phyloP scores from a whole-genome alignment of 805 yeast genomes.

The Barnettozyma salicaria region DNA sequence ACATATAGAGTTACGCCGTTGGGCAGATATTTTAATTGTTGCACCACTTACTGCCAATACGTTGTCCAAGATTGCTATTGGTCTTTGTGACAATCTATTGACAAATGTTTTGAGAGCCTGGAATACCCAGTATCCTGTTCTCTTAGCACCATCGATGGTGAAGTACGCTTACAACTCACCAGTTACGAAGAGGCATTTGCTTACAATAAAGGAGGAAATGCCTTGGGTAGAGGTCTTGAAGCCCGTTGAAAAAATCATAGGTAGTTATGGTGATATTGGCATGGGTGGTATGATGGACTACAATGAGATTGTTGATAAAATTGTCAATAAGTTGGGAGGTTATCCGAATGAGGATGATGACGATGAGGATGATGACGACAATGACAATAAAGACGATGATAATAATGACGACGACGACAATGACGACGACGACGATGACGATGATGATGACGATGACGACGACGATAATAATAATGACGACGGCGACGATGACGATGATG shows the following conservation, averaged over 20 bases:
- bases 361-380: constrained; percentile 40
- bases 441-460: constrained; percentile 19
- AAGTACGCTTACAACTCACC: constrained; percentile 87
- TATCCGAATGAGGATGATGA: constrained; percentile 52
- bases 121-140: constrained; percentile 86
- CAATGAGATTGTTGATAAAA: constrained; percentile 84
- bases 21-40: constrained; percentile 92
- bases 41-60: constrained; percentile 97
- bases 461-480: constrained; percentile 12
- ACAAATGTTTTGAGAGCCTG: constrained; percentile 92
- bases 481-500: constrained; percentile 13
- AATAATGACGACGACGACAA: constrained; percentile 37
- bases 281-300: constrained; percentile 99
- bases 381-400: constrained; percentile 43
- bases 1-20: constrained; percentile 88
- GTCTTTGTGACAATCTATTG: constrained; percentile 85
- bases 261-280: constrained; percentile 95
- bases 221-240: constrained; percentile 90
- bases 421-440: constrained; percentile 35
- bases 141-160: constrained; percentile 95
- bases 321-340: constrained; percentile 65
- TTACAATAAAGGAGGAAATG: constrained; percentile 79
- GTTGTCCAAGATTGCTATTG: constrained; percentile 80
- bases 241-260: constrained; percentile 91
- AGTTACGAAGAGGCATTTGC: constrained; percentile 77